Conservation (phyloP, 2,329 filamentous ascomycete genomes). For the Polytolypa hystricis region DNA sequence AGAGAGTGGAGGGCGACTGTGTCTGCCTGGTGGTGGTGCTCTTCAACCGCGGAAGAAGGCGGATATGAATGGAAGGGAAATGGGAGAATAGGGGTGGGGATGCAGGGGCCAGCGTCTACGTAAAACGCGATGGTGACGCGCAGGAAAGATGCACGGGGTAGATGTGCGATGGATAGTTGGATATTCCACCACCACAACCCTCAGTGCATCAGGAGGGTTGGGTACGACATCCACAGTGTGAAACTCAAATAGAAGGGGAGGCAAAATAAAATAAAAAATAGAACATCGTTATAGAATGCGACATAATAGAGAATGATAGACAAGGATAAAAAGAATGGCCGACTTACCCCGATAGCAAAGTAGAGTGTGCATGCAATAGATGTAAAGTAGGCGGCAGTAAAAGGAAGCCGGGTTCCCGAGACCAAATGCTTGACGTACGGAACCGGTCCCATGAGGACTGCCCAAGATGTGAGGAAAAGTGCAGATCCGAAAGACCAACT, state of each 20-base stretch:
- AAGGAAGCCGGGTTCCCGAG: constrained; percentile 75
- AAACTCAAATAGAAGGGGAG: too few species aligned
- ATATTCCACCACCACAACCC: too few species aligned
- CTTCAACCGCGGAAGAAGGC: too few species aligned
- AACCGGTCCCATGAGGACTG: constrained; percentile 83
- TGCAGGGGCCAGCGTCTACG: too few species aligned
- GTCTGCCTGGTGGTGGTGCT: not conserved
- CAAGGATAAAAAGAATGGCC: constrained; percentile 9
- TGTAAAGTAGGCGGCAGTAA: constrained; percentile 89
- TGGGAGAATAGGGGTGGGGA: not conserved
- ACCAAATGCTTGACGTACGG: constrained; percentile 74
- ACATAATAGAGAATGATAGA: too few species aligned
- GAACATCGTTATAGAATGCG: too few species aligned
- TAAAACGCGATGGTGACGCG: too few species aligned
- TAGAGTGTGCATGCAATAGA: constrained; percentile 83
- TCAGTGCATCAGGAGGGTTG: too few species aligned
- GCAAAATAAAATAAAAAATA: too few species aligned
- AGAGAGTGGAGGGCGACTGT: constrained; percentile 6
- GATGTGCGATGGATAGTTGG: too few species aligned
- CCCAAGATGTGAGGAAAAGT: constrained; percentile 85
- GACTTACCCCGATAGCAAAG: constrained; percentile 81
- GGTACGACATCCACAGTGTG: too few species aligned
- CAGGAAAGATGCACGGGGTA: too few species aligned
- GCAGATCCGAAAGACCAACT: constrained; percentile 93
- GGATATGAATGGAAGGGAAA: not conserved